These are phyloP conservation scores for Colletotrichum higginsianum DNA, from an alignment of 2,329 filamentous ascomycete genomes.

Conservation along the genomic window DNA sequence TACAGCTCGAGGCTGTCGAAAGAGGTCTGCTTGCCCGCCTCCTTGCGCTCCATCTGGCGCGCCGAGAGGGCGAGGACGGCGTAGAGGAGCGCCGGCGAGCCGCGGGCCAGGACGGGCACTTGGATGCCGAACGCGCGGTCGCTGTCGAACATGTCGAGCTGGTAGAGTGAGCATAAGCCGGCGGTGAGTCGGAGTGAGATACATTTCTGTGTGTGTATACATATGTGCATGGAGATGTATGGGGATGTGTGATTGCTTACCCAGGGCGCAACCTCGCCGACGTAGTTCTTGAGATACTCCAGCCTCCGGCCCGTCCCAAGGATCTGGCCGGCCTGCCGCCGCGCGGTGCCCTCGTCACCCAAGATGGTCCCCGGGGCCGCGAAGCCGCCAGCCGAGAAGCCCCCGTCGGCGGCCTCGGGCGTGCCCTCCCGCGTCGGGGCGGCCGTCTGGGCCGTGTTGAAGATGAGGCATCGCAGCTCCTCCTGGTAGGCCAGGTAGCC, in stretches of 20 bases:
- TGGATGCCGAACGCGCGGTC: slow-evolving; percentile 67
- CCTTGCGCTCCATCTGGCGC: slow-evolving; percentile 67
- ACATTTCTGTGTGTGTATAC: too few relatives aligned
- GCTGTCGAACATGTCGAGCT: slow-evolving; percentile 73
- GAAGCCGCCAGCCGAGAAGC: slow-evolving; percentile 25
- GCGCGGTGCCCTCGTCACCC: slow-evolving; percentile 27
- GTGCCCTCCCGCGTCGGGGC: slow-evolving; percentile 58
- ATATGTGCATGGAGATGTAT: too few relatives aligned
- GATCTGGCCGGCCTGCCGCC: slow-evolving; percentile 30
- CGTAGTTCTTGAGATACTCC: slow-evolving; percentile 64
- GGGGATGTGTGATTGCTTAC: slow-evolving; percentile 46
- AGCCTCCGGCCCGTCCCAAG: slow-evolving; percentile 53
- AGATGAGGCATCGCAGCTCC: slow-evolving; percentile 62
- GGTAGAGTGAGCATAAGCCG: slow-evolving; percentile 25
- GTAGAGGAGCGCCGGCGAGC: slow-evolving; percentile 62
- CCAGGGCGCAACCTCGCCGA: slow-evolving; percentile 69
- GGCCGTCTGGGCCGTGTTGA: slow-evolving; percentile 60
- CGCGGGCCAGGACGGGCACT: slow-evolving; percentile 64
- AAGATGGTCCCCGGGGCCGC: slow-evolving; percentile 35
- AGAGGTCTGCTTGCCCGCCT: slow-evolving; percentile 55
- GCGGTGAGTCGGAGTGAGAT: neutral
- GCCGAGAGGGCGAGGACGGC: slow-evolving; percentile 69
- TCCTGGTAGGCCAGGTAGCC: slow-evolving; percentile 62
- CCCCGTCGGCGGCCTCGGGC: slow-evolving; percentile 47
- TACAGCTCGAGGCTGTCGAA: slow-evolving; percentile 70